A percentile compares a stretch with the other conserved stretches of the same genome.
Conservation (phyloP, 2,329 filamentous ascomycete genomes). For the Aspergillus ruber region DNA sequence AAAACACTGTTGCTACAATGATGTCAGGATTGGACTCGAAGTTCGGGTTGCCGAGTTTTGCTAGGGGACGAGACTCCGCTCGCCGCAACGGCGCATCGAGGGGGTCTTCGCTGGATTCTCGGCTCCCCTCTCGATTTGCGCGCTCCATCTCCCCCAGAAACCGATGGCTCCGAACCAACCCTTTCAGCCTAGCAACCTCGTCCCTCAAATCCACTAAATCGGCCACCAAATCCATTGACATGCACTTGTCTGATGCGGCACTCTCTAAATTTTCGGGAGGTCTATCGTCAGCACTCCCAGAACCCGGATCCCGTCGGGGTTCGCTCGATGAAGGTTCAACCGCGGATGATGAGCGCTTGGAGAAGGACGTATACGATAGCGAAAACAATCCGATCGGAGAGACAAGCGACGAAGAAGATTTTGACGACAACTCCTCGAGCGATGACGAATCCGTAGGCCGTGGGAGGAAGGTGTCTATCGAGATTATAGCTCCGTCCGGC, state of each 20-base stretch:
- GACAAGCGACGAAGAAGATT: constrained; percentile 55
- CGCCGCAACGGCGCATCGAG: constrained; percentile 33
- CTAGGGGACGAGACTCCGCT: constrained; percentile 30
- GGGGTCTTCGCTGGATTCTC: constrained; percentile 34
- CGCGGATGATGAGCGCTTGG: constrained; percentile 51
- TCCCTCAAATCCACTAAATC: constrained; percentile 32
- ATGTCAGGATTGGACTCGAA: constrained; percentile 37
- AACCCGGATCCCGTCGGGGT: constrained; percentile 36
- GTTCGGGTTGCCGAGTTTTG: constrained; percentile 27
- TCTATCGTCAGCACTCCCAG: constrained; percentile 57
- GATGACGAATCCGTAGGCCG: constrained; percentile 53
- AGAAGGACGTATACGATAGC: constrained; percentile 65
- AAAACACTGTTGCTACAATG: constrained; percentile 43
- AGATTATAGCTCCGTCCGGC: constrained; percentile 22
- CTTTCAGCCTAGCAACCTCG: constrained; percentile 34
- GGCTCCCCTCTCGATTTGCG: constrained; percentile 20
- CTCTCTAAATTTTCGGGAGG: constrained; percentile 58
- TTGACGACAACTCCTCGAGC: constrained; percentile 47
- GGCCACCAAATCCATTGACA: constrained; percentile 57
- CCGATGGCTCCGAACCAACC: constrained; percentile 47
- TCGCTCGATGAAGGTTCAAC: constrained; percentile 31
- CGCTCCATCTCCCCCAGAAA: constrained; percentile 33
- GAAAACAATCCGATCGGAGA: constrained; percentile 58
- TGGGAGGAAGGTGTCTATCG: constrained; percentile 22
- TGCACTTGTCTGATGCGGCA: constrained; percentile 66